These are phyloP conservation scores for Neurospora sp. DNA, from an alignment of 495 filamentous ascomycete genomes.

Conservation along the genomic window DNA sequence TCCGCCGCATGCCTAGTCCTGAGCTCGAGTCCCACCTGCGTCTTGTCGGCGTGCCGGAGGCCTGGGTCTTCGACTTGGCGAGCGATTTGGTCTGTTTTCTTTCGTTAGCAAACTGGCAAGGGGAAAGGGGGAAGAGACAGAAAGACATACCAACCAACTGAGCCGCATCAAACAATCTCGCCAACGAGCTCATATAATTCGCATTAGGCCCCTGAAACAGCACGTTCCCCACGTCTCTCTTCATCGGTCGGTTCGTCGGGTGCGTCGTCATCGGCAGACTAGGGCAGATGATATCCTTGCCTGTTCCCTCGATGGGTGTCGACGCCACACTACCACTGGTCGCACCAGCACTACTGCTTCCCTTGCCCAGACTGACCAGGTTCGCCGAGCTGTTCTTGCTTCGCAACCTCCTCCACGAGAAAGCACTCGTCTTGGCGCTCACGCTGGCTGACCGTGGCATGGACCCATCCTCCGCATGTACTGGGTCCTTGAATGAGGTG, in stretches of 20 bases:
- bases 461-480: slow-evolving; percentile 20
- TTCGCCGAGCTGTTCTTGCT: slow-evolving; percentile 68
- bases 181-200: slow-evolving; percentile 83
- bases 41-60: slow-evolving; percentile 65
- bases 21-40: slow-evolving; percentile 87
- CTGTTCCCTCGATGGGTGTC: slow-evolving; percentile 30
- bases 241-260: slow-evolving; percentile 47
- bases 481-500: slow-evolving; percentile 57
- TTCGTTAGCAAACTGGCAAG: background rate
- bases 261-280: slow-evolving; percentile 76
- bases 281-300: slow-evolving; percentile 51
- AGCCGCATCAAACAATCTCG: slow-evolving; percentile 85
- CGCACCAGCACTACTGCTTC: slow-evolving; percentile 15
- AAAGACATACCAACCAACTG: slow-evolving; percentile 75
- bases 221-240: slow-evolving; percentile 58
- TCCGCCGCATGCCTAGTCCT: slow-evolving; percentile 90
- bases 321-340: slow-evolving; percentile 12
- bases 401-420: slow-evolving; percentile 80
- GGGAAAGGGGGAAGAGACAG: slow-evolving; percentile 1
- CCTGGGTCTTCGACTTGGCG: slow-evolving; percentile 93
- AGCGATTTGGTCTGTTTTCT: slow-evolving; percentile 73
- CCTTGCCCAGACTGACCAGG: slow-evolving; percentile 31
- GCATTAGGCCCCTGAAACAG: slow-evolving; percentile 75
- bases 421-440: slow-evolving; percentile 56
- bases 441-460: slow-evolving; percentile 45